Base-by-base conservation (phyloP, 2,329 filamentous ascomycete species). In the Rhexocercosporidium sp. region DNA sequence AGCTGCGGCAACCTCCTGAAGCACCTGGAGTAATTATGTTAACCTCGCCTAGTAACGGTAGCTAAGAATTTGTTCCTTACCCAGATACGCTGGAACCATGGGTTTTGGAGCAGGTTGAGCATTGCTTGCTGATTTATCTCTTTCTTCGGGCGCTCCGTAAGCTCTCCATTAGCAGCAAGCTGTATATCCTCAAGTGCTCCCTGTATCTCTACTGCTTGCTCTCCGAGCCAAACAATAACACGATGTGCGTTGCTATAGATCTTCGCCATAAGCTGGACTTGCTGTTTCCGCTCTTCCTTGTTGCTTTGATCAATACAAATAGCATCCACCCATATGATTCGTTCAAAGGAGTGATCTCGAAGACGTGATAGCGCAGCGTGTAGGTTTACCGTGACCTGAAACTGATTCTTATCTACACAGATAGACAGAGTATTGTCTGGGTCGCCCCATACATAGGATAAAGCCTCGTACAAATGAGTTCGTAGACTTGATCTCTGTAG, bases 71-170 rank as follows among this genome's bases (percentile, higher is more conserved):
- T 31, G 14, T 66, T n/a, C 11, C 64, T 70, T 66, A 70, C 66
- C 68, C 64, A 70, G 39, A 70, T 66, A 29, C 66, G 68, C 60
- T 41, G 66, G 62, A 70, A 68, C 64, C 66, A 70, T 25, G 66
- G 61, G 18, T 57, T 47, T 59, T 61, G 25, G 66, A 70, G 64
- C 16, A 70, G 54, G 3, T 3, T 31, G 20, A 64, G 22, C 49
- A 67, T 62, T 64, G 51, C 49, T 60, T 59, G 5, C 46, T 59
- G 31, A 14, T 14, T 63, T n/a, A 37, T 57, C 49, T 56, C n/a
- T 3, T 51, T 53, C n/a, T 46, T 64, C 18, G n/a, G 11, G 44
- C 7, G 9, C 44, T n/a, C 18, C n/a, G 44, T 47, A 22, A 22
- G 16, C 44, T 47, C n/a, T 18, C 20, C 16, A 47, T 47, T 47